Percentiles rank a stretch among this genome's conserved stretches.
Evolutionary conservation across 2,329 filamentous ascomycete species (phyloP).

Genomic region (Ascochyta lentis): DNA sequence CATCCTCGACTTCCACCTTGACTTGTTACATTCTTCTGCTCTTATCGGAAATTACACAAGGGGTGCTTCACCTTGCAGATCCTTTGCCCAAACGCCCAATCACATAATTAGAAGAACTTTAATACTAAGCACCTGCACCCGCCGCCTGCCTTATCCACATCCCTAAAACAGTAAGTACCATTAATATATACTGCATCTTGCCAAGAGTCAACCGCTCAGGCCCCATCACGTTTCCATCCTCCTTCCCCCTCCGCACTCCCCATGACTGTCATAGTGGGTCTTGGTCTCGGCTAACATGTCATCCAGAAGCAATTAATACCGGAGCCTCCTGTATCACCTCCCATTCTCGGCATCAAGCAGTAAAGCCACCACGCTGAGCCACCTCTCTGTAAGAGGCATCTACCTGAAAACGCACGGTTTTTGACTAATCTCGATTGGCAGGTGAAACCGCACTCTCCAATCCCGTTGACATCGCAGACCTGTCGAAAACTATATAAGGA

Average conservation of each 20-base stretch:
- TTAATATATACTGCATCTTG: constrained; percentile 39
- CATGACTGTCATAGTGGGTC: constrained; percentile 17
- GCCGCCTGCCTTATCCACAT: constrained; percentile 31
- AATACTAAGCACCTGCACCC: constrained; percentile 16
- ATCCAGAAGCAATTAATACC: constrained; percentile 30
- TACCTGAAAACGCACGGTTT: constrained; percentile 23
- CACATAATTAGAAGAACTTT: constrained; percentile 19
- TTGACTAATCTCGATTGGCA: constrained; percentile 40
- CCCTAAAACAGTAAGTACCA: constrained; percentile 42
- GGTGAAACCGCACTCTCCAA: constrained; percentile 31
- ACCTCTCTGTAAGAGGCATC: constrained; percentile 22
- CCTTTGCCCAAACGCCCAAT: constrained; percentile 24
- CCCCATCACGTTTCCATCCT: constrained; percentile 17
- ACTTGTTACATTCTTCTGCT: constrained; percentile 22
- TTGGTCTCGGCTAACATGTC: constrained; percentile 35
- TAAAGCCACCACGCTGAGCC: constrained; percentile 36
- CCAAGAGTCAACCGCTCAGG: constrained; percentile 34
- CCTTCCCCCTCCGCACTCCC: constrained; percentile 25
- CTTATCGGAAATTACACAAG: constrained; percentile 29
- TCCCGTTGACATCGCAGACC: constrained; percentile 15
- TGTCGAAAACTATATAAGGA: constrained; percentile 41
- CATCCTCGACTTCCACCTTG: constrained; percentile 12
- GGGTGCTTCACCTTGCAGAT: constrained; percentile 26
- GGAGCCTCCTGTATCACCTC: constrained; percentile 39
- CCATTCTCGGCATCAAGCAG: constrained; percentile 36